Base-by-base conservation (phyloP, 2,329 filamentous ascomycete genomes). In the Aspergillus sp. region DNA sequence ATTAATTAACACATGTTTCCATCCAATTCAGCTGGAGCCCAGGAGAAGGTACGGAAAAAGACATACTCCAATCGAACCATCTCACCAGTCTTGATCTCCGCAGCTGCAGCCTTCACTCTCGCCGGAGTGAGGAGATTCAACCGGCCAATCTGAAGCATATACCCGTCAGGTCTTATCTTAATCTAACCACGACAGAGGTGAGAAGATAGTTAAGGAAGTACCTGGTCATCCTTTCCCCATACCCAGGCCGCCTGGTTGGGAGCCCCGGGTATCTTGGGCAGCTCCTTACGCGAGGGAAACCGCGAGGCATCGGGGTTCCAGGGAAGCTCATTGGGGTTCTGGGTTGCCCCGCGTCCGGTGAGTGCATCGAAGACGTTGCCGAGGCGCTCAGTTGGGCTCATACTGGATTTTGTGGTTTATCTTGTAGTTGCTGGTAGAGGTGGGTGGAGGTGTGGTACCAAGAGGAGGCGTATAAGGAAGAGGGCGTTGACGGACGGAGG, bases 171-270 rank as follows among this genome's bases (percentile, higher is more conserved):
- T 30, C 42, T 4, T 22, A n/a, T 13, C n/a, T 24, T 44, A 3
- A 17, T 32, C 11, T 3, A 44, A 18, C 12, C 13, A 18, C 18
- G 32, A 3, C 15, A n/a, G 34, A 45, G 18, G 15, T 24, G 20
- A 38, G 24, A 18, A 32, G 18, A 50, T 3, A 22, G 20, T 42
- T 41, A 57, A 26, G 20, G 43, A 45, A 11, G n/a, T 62, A 83
- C 77, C 61, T 77, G 72, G 62, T 85, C 83, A 65, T 84, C 74
- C 41, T 81, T 74, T 12, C 84, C 83, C 83, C 83, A 86, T 24
- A 85, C 80, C 84, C 84, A 86, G 17, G 83, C 83, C 17, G 83
- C 82, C 26, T 77, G 81, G 17, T 80, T 73, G 0, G 83, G 84
- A 2, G 82, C 82, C 34, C 79, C 80, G 1, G 78, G 71, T 38